phyloP scores from a whole-genome alignment of 345 rosid species.

The Heritiera fomes region DNA sequence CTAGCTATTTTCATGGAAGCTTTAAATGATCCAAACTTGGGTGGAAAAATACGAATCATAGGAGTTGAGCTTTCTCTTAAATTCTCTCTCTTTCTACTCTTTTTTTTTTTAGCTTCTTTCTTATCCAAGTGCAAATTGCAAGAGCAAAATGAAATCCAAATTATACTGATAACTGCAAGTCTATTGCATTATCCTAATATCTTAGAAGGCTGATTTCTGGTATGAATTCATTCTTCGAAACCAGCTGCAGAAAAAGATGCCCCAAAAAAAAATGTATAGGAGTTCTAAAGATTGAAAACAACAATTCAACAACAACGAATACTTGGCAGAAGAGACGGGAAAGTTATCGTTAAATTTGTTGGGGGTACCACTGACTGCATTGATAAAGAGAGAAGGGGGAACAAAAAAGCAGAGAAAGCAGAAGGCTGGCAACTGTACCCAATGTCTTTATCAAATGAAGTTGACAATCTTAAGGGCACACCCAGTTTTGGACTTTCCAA shows the following conservation, averaged over 20 bases:
- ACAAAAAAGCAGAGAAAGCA: constrained; percentile 11
- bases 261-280: no score
- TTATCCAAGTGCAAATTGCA: no score
- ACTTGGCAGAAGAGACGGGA: not conserved
- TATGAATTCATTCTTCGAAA: not conserved
- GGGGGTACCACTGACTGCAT: not conserved
- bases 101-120: no score
- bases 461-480: constrained; percentile 6
- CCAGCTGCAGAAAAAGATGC: no score
- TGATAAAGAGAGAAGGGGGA: not conserved
- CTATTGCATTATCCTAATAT: not conserved
- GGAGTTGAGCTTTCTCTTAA: not conserved
- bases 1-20: not conserved
- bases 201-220: no score
- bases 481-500: not conserved
- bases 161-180: not conserved
- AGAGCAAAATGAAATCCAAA: no score
- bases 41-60: not conserved
- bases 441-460: not conserved
- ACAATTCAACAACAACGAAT: not conserved
- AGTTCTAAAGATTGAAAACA: not conserved
- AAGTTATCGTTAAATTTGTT: not conserved
- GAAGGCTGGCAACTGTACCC: not conserved
- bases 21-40: not conserved
- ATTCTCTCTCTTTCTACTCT: no score